These are phyloP conservation scores for Barnettozyma populi DNA, from an alignment of 805 yeast genomes.

Conservation along the genomic window DNA sequence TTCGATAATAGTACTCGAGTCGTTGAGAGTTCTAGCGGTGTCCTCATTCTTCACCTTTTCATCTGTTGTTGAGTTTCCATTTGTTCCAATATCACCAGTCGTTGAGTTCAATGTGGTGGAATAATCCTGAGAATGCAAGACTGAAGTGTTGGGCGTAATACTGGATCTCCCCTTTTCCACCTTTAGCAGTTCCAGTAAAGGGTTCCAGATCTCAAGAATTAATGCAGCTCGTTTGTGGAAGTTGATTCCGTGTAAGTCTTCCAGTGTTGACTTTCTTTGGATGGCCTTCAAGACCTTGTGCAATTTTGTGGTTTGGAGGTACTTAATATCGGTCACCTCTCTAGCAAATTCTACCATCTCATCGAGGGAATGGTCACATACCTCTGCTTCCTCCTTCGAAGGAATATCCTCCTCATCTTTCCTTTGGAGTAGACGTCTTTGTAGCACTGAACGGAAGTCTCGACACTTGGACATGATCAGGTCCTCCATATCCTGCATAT, in stretches of 20 bases:
- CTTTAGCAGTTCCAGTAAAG: not conserved
- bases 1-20: not conserved
- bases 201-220: not conserved
- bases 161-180: not conserved
- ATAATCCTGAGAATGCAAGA: not conserved
- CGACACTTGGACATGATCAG: constrained; percentile 2
- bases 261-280: constrained; percentile 33
- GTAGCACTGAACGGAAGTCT: constrained; percentile 41
- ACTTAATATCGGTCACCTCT: constrained; percentile 29
- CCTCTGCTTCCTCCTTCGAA: constrained; percentile 33
- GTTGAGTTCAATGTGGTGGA: not conserved
- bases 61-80: not conserved
- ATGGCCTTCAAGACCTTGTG: constrained; percentile 50
- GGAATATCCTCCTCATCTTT: constrained; percentile 26
- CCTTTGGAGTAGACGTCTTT: constrained; percentile 43
- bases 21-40: not conserved
- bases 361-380: constrained; percentile 28
- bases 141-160: not conserved
- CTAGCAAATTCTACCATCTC: constrained; percentile 37
- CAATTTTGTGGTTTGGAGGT: constrained; percentile 40
- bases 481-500: constrained; percentile 4
- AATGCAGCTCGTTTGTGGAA: constrained; percentile 40
- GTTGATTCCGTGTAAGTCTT: constrained; percentile 38
- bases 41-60: not conserved
- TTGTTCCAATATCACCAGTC: not conserved